A percentile compares a stretch with the other conserved stretches of the same genome.
Conservation (phyloP, 1,284 basidiomycete species). For the Rhodotorula sp. region DNA sequence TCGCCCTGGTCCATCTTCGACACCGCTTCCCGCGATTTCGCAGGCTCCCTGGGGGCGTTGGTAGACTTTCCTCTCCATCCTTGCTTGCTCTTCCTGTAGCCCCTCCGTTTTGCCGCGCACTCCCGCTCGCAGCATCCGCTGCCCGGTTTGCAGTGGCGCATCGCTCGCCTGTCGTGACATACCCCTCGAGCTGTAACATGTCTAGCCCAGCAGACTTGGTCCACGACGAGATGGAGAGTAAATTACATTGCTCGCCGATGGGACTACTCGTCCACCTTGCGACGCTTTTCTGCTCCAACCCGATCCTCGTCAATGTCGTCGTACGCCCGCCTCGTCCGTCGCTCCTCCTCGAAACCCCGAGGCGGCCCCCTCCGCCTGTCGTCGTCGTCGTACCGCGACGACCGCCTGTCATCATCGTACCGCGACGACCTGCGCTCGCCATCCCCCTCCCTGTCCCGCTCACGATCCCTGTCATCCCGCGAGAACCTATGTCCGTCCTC, state of each 20-base stretch:
- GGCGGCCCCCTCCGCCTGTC: conserved; percentile 4
- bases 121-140: no score
- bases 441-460: conserved; percentile 7
- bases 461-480: conserved; percentile 5
- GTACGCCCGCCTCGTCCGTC: conserved; percentile 15
- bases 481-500: neutral
- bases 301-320: conserved; percentile 21
- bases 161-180: no score
- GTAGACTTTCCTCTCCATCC: neutral
- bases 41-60: neutral
- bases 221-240: neutral
- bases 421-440: conserved; percentile 16
- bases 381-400: conserved; percentile 3
- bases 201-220: neutral
- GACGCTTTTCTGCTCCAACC: conserved; percentile 10
- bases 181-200: no score
- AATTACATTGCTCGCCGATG: neutral
- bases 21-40: no score
- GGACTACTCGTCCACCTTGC: conserved; percentile 1
- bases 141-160: no score
- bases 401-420: conserved; percentile 21
- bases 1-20: neutral
- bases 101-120: neutral
- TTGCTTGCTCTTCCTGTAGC: neutral
- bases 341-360: conserved; percentile 4